These are phyloP conservation scores for Laguncularia racemosa DNA, from an alignment of 345 rosid species.

Conservation along the genomic window DNA sequence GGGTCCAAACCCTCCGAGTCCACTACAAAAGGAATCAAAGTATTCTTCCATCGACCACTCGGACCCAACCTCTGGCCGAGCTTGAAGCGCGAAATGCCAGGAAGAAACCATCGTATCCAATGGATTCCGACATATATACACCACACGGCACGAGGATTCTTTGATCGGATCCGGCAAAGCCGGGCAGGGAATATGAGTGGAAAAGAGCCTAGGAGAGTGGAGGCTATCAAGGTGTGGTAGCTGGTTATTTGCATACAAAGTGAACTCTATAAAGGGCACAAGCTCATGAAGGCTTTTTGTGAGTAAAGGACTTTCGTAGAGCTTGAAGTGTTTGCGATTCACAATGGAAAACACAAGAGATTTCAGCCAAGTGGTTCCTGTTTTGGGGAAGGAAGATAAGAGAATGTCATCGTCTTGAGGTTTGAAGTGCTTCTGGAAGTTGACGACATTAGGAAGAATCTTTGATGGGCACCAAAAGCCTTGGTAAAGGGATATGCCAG, in stretches of 20 bases:
- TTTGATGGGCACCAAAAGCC: not conserved
- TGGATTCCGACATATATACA: slow-evolving; percentile 1
- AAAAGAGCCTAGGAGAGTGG: not conserved
- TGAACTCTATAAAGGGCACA: slow-evolving; percentile 17
- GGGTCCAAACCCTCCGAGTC: slow-evolving; percentile 20
- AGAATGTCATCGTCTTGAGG: slow-evolving; percentile 15
- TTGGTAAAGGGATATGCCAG: not conserved
- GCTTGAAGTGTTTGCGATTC: not conserved
- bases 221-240: slow-evolving; percentile 3
- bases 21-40: slow-evolving; percentile 14
- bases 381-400: slow-evolving; percentile 17
- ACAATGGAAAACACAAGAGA: slow-evolving; percentile 14
- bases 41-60: slow-evolving; percentile 6
- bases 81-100: not conserved
- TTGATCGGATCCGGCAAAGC: not conserved
- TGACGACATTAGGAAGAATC: not conserved
- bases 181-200: not conserved
- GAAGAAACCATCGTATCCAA: not conserved
- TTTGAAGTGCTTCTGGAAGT: slow-evolving; percentile 17
- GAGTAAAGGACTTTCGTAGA: slow-evolving; percentile 10
- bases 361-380: slow-evolving; percentile 31
- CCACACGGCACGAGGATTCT: not conserved
- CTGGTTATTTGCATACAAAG: slow-evolving; percentile 2
- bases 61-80: not conserved
- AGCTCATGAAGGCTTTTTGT: slow-evolving; percentile 22